These are phyloP conservation scores for Penicillium freii DNA, from an alignment of 2,329 filamentous ascomycete genomes.

Conservation along the genomic window DNA sequence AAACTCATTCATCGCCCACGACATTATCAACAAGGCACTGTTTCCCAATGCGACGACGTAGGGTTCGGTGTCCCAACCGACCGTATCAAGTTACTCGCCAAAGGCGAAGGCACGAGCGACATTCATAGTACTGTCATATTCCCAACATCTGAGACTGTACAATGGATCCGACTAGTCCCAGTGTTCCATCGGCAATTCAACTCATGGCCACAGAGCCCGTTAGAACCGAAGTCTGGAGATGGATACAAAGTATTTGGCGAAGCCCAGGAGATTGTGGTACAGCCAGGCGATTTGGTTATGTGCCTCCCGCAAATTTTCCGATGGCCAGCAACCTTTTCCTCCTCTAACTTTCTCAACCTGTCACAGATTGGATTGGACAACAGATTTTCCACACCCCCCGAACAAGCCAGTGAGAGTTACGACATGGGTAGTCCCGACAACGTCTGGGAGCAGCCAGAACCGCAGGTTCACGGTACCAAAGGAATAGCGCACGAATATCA, in stretches of 20 bases:
- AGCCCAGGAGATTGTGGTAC: not conserved
- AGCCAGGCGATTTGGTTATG: not conserved
- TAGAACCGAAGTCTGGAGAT: not conserved
- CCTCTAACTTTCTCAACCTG: not conserved
- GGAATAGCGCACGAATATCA: not conserved
- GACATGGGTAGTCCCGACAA: too few species aligned
- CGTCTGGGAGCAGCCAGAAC: not conserved
- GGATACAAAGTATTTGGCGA: not conserved
- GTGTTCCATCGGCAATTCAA: not conserved
- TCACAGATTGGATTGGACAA: not conserved
- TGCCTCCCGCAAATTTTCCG: not conserved
- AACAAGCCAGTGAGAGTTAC: too few species aligned
- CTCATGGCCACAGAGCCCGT: not conserved
- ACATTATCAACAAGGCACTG: not conserved
- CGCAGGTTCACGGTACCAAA: not conserved
- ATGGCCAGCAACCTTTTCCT: not conserved
- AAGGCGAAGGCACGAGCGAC: not conserved
- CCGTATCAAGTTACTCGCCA: too few species aligned
- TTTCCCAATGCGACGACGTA: not conserved
- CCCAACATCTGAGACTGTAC: not conserved
- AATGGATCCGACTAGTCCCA: not conserved
- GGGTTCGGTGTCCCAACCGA: not conserved
- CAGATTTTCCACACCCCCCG: not conserved
- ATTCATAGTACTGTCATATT: not conserved
- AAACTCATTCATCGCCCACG: not conserved